phyloP scores from a whole-genome alignment of 768 basidiomycete genomes.

The Lactarius deliciosus region DNA sequence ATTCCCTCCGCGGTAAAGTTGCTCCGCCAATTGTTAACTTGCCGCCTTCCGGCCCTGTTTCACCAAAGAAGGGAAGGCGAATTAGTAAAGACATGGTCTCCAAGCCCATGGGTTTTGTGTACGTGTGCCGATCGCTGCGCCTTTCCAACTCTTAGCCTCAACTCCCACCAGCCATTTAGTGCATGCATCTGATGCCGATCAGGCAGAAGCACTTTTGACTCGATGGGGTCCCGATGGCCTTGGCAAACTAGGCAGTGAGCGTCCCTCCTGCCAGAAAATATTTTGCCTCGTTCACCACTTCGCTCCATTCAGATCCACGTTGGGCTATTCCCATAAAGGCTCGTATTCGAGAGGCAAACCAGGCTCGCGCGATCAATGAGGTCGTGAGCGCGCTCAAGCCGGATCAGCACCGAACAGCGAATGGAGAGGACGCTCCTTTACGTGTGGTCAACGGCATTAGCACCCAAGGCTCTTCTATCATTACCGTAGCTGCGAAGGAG shows the following conservation, averaged over 20 bases:
- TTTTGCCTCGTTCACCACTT: slow-evolving; percentile 23
- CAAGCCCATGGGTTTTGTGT: slow-evolving; percentile 81
- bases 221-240: slow-evolving; percentile 88
- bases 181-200: slow-evolving; percentile 88
- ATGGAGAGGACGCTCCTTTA: slow-evolving; percentile 53
- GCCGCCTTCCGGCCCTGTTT: slow-evolving; percentile 34
- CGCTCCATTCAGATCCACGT: slow-evolving; percentile 61
- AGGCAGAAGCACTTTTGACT: slow-evolving; percentile 80
- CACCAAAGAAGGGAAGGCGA: slow-evolving; percentile 54
- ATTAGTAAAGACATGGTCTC: slow-evolving; percentile 92
- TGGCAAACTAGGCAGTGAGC: slow-evolving; percentile 83
- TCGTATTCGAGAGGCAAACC: slow-evolving; percentile 62
- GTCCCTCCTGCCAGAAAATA: slow-evolving; percentile 21
- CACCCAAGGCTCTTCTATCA: slow-evolving; percentile 63
- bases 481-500: slow-evolving; percentile 75
- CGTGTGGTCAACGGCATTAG: slow-evolving; percentile 81
- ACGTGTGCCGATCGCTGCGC: slow-evolving; percentile 40
- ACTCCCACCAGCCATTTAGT: slow-evolving; percentile 68
- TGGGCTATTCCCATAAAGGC: slow-evolving; percentile 91
- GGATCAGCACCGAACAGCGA: slow-evolving; percentile 43
- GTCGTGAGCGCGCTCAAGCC: slow-evolving; percentile 70
- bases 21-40: slow-evolving; percentile 35
- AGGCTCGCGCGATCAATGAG: slow-evolving; percentile 73
- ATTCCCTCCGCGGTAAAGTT: slow-evolving; percentile 31
- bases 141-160: slow-evolving; percentile 26